These are phyloP conservation scores for Zymoseptoria tritici DNA, from an alignment of 2,329 filamentous ascomycete species.

Conservation along the genomic window DNA sequence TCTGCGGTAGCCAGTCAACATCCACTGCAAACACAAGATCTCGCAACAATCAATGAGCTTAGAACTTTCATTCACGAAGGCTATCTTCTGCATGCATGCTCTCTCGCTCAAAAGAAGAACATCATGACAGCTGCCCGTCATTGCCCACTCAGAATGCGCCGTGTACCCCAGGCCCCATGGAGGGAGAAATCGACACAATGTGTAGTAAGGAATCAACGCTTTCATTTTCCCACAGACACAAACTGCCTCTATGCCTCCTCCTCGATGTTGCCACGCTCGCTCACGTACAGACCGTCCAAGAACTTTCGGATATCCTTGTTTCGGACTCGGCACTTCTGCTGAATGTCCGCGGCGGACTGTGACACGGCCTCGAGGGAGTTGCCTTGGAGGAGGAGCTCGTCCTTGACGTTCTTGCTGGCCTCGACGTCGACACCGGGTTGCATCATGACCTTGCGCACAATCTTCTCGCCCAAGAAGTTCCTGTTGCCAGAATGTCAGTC, in stretches of 20 bases:
- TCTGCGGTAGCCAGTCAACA: neutral
- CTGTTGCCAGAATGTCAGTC: constrained; percentile 38
- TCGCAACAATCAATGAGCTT: constrained; percentile 2
- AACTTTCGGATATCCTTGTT: constrained; percentile 99
- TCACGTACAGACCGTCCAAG: constrained; percentile 99
- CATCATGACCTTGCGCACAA: constrained; percentile 87
- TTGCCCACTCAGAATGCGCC: constrained; percentile 1
- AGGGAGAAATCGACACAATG: neutral
- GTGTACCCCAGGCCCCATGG: neutral
- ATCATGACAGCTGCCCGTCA: constrained; percentile 4
- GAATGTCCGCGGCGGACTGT: constrained; percentile 96
- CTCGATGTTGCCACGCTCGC: constrained; percentile 90
- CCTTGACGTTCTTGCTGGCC: constrained; percentile 88
- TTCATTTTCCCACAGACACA: neutral
- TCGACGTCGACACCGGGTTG: constrained; percentile 83
- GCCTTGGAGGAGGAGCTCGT: constrained; percentile 86
- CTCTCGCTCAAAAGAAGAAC: constrained; percentile 3
- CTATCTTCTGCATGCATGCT: constrained; percentile 5
- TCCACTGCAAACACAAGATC: neutral
- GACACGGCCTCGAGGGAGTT: constrained; percentile 98
- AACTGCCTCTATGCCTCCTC: constrained; percentile 1
- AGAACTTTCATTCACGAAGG: constrained; percentile 10
- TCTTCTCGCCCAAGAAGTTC: constrained; percentile 99
- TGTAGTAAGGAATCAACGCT: neutral
- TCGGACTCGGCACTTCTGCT: constrained; percentile 98